phyloP scores from a whole-genome alignment of 148 eudicot species.

The Cornus suecica region DNA sequence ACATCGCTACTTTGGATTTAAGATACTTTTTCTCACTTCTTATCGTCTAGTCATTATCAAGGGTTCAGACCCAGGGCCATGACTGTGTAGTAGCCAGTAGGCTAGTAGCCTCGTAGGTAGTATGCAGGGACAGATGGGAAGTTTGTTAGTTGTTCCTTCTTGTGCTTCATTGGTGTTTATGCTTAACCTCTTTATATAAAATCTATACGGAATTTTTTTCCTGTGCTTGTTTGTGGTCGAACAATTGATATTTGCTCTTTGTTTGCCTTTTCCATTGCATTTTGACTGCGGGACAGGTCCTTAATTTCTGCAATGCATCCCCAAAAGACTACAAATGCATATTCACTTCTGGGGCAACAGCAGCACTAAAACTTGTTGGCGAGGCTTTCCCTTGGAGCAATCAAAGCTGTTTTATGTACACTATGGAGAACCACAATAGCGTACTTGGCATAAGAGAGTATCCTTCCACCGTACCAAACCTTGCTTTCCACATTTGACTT shows the following conservation, averaged over 20 bases:
- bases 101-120: no score
- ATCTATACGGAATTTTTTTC: no score
- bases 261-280: constrained; percentile 9
- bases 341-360: constrained; percentile 97
- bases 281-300: constrained; percentile 47
- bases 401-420: constrained; percentile 77
- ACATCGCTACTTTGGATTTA: neutral
- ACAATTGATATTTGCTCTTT: neutral
- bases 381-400: constrained; percentile 97
- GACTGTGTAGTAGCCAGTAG: neutral
- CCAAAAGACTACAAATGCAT: constrained; percentile 81
- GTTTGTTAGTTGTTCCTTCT: neutral
- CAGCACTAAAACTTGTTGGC: constrained; percentile 83
- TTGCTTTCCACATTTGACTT: neutral
- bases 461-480: constrained; percentile 32
- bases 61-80: neutral
- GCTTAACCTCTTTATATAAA: no score
- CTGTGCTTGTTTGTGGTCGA: neutral
- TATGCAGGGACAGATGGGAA: neutral
- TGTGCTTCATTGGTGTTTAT: neutral
- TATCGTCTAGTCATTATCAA: no score
- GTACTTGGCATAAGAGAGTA: constrained; percentile 98
- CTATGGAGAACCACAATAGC: constrained; percentile 97
- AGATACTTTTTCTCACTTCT: neutral
- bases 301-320: constrained; percentile 85